These are phyloP conservation scores for Emericellopsis cladophorae DNA, from an alignment of 2,329 filamentous ascomycete species.

Conservation along the genomic window DNA sequence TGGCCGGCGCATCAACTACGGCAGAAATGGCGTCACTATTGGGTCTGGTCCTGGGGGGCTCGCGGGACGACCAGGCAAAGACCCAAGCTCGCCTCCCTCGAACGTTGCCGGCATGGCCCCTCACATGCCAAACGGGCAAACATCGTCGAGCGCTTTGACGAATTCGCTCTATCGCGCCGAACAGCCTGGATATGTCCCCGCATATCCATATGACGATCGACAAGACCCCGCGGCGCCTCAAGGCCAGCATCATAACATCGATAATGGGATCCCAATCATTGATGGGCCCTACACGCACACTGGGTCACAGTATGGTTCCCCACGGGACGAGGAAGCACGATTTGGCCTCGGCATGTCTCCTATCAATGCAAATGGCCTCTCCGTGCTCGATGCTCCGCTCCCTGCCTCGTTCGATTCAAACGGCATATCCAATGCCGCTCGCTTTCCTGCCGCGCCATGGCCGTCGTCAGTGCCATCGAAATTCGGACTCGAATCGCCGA, in stretches of 20 bases:
- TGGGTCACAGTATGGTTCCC: conserved; percentile 64
- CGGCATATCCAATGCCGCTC: conserved; percentile 81
- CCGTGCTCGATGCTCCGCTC: conserved; percentile 83
- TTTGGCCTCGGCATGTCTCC: conserved; percentile 71
- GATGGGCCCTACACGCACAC: conserved; percentile 45
- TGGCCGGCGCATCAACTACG: conserved; percentile 78
- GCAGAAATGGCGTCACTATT: conserved; percentile 55
- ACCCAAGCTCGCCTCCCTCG: conserved; percentile 28
- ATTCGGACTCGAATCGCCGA: conserved; percentile 79
- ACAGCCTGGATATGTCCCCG: conserved; percentile 21
- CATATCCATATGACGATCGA: conserved; percentile 27
- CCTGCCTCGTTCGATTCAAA: conserved; percentile 95
- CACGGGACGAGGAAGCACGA: conserved; percentile 52
- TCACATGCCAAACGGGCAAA: conserved; percentile 34
- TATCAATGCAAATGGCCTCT: conserved; percentile 56
- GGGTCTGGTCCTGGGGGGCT: conserved; percentile 45
- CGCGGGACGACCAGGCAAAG: conserved; percentile 49
- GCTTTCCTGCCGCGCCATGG: conserved; percentile 66
- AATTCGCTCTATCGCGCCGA: conserved; percentile 33
- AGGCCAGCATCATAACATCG: conserved; percentile 29
- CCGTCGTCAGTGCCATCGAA: conserved; percentile 87
- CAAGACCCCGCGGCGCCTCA: neutral
- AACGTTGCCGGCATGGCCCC: conserved; percentile 19
- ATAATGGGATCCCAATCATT: conserved; percentile 43
- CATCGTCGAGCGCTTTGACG: conserved; percentile 58